These are phyloP conservation scores for Didymella segeticola DNA, from an alignment of 2,329 filamentous ascomycete species.

Conservation along the genomic window DNA sequence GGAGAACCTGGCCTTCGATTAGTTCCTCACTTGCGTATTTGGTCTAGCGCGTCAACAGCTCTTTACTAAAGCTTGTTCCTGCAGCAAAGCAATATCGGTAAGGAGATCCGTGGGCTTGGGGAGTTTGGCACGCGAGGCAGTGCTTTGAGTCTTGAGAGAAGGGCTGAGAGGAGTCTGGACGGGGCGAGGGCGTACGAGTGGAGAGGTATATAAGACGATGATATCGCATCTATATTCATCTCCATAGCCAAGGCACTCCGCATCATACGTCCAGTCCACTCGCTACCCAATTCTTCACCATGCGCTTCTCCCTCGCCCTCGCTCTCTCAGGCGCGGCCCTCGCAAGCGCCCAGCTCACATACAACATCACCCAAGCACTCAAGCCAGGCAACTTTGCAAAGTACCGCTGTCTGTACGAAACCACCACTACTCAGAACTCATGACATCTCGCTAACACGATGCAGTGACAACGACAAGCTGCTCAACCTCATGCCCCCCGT, in stretches of 20 bases:
- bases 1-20: conserved; percentile 1
- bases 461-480: conserved; percentile 24
- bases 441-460: neutral
- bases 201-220: neutral
- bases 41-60: neutral
- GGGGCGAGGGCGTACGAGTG: neutral
- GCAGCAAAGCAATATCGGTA: conserved; percentile 7
- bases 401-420: conserved; percentile 33
- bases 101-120: conserved; percentile 8
- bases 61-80: conserved; percentile 8
- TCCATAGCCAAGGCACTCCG: neutral
- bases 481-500: conserved; percentile 9
- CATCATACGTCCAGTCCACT: neutral
- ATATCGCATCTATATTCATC: neutral
- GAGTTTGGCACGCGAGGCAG: neutral
- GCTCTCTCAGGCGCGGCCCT: conserved; percentile 3
- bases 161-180: neutral
- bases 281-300: neutral
- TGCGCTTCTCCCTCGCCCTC: conserved; percentile 5
- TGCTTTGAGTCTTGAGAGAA: neutral
- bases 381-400: conserved; percentile 26
- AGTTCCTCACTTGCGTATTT: neutral
- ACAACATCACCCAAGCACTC: conserved; percentile 31
- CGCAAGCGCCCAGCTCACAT: conserved; percentile 26
- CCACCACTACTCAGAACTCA: neutral